These are phyloP conservation scores for Citrus inodora DNA, from an alignment of 345 rosid species.

Conservation along the genomic window DNA sequence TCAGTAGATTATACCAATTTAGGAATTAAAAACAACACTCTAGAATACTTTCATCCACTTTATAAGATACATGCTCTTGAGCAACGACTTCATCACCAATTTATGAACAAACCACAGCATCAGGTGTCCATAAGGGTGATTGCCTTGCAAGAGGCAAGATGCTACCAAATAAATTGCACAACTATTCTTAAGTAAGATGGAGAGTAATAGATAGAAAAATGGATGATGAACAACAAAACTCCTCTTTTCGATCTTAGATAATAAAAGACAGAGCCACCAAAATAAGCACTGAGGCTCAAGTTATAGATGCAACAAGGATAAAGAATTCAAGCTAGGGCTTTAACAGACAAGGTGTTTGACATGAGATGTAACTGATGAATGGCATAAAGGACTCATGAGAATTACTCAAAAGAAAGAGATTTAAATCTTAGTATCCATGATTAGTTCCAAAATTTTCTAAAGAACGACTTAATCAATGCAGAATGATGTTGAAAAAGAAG, in stretches of 20 bases:
- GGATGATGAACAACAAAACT: background rate
- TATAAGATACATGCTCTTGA: background rate
- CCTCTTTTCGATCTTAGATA: background rate
- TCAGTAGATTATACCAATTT: background rate
- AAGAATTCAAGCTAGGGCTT: background rate
- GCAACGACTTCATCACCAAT: background rate
- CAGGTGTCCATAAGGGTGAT: background rate
- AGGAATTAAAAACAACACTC: background rate
- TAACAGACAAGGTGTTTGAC: background rate
- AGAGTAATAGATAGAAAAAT: background rate
- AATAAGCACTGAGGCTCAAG: background rate
- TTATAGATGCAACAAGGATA: background rate
- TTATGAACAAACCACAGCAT: background rate
- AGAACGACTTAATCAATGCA: background rate
- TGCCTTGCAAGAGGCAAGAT: background rate
- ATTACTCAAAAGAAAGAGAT: background rate
- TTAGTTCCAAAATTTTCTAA: background rate
- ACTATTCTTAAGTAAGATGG: background rate
- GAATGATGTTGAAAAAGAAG: background rate
- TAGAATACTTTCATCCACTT: background rate
- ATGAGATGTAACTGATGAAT: background rate
- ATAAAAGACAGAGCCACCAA: background rate
- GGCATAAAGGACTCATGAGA: background rate
- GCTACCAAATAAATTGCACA: background rate
- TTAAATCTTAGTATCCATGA: background rate